Evolutionary conservation across 352 stramenopile genomes (phyloP).

Genomic region (Phytophthora litchii): DNA sequence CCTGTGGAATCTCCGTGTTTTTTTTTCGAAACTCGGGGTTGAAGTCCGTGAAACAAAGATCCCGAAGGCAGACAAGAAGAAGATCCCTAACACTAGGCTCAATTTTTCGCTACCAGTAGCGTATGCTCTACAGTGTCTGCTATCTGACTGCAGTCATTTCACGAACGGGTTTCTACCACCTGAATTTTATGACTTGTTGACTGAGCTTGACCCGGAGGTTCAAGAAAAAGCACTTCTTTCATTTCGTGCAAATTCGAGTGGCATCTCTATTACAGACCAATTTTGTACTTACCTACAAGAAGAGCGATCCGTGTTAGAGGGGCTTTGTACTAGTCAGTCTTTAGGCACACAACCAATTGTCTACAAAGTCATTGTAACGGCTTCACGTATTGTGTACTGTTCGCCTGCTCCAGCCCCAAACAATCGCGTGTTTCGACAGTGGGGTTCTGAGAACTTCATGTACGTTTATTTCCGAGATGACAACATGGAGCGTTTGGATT

Average conservation of each 20-base stretch:
- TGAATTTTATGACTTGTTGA: slow-evolving; percentile 46
- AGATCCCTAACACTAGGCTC: neutral
- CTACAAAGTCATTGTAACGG: slow-evolving; percentile 72
- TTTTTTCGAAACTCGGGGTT: slow-evolving; percentile 53
- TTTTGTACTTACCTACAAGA: slow-evolving; percentile 46
- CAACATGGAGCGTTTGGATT: slow-evolving; percentile 75
- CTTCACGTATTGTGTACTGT: slow-evolving; percentile 70
- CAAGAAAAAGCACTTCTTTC: slow-evolving; percentile 53
- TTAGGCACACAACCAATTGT: slow-evolving; percentile 36
- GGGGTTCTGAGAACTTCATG: slow-evolving; percentile 76
- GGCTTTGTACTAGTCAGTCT: slow-evolving; percentile 22
- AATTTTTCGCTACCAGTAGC: slow-evolving; percentile 39
- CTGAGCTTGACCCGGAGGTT: slow-evolving; percentile 33
- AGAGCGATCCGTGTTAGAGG: slow-evolving; percentile 37
- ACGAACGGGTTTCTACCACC: slow-evolving; percentile 45
- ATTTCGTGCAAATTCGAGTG: slow-evolving; percentile 36
- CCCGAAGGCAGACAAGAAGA: slow-evolving; percentile 9
- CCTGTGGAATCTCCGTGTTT: slow-evolving; percentile 53
- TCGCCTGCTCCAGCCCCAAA: slow-evolving; percentile 49
- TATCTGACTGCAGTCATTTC: slow-evolving; percentile 52
- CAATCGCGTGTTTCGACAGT: slow-evolving; percentile 79
- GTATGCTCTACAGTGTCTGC: slow-evolving; percentile 59
- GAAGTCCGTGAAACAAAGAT: slow-evolving; percentile 59
- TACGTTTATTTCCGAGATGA: slow-evolving; percentile 87
- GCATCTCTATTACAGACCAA: slow-evolving; percentile 32